Evolutionary conservation across 306 rosid genomes (phyloP), one percentile per base, ranked within the genome.

Genomic region (Aeschynomene evenia): DNA sequence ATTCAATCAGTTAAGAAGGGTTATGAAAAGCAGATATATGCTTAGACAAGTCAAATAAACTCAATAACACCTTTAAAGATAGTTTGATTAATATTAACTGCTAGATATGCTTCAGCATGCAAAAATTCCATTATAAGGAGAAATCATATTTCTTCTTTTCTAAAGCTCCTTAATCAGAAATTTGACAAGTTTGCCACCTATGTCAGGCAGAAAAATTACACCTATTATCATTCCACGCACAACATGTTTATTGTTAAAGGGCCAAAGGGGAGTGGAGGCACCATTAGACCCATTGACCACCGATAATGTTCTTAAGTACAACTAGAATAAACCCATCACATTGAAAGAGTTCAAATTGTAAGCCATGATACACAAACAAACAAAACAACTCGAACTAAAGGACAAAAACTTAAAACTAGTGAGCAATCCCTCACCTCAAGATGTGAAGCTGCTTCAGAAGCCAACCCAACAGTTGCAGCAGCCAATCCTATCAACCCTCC

Each of bases 401-500:
- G 2, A 12, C 45, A 33, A 15, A 50, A 3, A 3, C 9, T 24
- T 16, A 9, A 51, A 68, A 71, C 64, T 20, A 56, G 39, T 22
- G 12, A 48, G 29, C 50, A 76, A 68, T 2, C 43, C 69, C 79
- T 82, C 78, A 91, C 99, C 95, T 95, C 99, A 66, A 95, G 99
- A 89, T 95, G 95, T 65, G 89, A 97, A 79, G 99, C 79, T 2
- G 99, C 97, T 66, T 84, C 97, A 55, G 82, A 81, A 80, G 85
- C 72, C 91, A 95, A 87, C 65, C 97, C 99, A 72, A 95, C 99
- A n/a, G 97, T 91, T n/a, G 91, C 96, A 74, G 99, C 99, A 60
- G 97, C 99, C 70, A 95, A 84, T 68, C 97, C 99, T 63, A 95
- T 91, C 91, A 95, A 82, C 75, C 99, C 99, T 65, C 99, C 99